Conservation (phyloP, 257 asterid species). For the Solanum pinnatisectum region DNA sequence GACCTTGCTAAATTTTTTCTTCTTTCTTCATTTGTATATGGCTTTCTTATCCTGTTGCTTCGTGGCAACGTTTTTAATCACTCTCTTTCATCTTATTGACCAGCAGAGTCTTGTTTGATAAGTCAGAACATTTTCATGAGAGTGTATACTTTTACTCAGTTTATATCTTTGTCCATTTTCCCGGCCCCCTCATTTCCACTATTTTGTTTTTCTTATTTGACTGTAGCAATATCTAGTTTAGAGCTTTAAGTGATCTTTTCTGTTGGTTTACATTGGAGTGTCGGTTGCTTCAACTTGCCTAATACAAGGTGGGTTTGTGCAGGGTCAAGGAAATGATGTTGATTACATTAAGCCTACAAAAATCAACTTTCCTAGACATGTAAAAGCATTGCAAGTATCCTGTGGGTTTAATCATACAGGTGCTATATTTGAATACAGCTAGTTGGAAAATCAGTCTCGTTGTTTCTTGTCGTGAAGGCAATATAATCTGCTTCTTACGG, state of each 20-base stretch:
- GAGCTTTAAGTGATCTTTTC: not conserved
- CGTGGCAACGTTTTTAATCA: not conserved
- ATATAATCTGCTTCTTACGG: not conserved
- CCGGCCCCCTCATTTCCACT: not conserved
- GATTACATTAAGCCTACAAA: slow-evolving; percentile 57
- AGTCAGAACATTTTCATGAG: not conserved
- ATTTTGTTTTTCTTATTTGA: not conserved
- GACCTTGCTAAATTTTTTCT: not conserved
- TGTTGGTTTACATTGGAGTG: not conserved
- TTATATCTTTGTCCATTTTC: not conserved
- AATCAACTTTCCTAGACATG: slow-evolving; percentile 30
- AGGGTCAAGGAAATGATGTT: slow-evolving; percentile 86
- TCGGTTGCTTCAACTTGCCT: not conserved
- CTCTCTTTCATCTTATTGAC: not conserved
- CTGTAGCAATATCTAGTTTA: not conserved
- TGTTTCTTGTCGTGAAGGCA: not conserved
- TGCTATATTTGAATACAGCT: slow-evolving; percentile 39
- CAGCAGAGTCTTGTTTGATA: not conserved
- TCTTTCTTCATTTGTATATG: not conserved
- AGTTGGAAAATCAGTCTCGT: not conserved
- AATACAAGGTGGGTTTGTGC: not conserved
- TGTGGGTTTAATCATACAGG: slow-evolving; percentile 96
- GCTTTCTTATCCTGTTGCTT: not conserved
- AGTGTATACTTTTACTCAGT: not conserved
- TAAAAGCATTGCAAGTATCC: slow-evolving; percentile 55